Conservation (phyloP, 495 filamentous ascomycete genomes). For the Cercophora newfieldiana region DNA sequence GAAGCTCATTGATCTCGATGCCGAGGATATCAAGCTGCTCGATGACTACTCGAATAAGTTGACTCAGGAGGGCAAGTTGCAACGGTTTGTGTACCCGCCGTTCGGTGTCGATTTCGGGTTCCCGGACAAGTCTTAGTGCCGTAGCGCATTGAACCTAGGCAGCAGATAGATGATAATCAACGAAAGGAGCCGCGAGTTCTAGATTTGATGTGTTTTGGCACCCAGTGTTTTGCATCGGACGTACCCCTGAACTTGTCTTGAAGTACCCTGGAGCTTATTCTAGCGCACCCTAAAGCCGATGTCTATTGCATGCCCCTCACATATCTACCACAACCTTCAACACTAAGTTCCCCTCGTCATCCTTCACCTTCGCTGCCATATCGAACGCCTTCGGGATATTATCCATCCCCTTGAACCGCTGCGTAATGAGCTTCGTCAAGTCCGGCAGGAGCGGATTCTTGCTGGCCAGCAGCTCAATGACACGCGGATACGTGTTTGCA, state of each 20-base stretch:
- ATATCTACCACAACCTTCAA: slow-evolving; percentile 57
- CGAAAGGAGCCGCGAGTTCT: too few relatives aligned
- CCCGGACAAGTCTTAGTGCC: slow-evolving; percentile 64
- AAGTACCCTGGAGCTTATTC: not conserved
- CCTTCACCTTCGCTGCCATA: slow-evolving; percentile 54
- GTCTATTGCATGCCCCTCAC: slow-evolving; percentile 5
- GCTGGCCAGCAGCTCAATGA: slow-evolving; percentile 69
- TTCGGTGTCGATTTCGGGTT: slow-evolving; percentile 79
- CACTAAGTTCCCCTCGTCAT: slow-evolving; percentile 52
- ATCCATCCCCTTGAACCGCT: slow-evolving; percentile 53
- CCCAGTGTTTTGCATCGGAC: too few relatives aligned
- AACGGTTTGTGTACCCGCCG: slow-evolving; percentile 74
- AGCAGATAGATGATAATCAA: not conserved
- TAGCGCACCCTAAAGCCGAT: not conserved
- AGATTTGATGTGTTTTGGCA: too few relatives aligned
- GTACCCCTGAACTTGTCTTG: too few relatives aligned
- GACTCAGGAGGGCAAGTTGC: slow-evolving; percentile 58
- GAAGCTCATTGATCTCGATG: slow-evolving; percentile 66
- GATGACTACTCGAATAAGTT: slow-evolving; percentile 60
- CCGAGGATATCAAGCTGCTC: slow-evolving; percentile 64
- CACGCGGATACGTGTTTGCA: slow-evolving; percentile 76
- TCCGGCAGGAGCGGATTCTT: slow-evolving; percentile 53
- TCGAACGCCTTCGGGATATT: slow-evolving; percentile 49
- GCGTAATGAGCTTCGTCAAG: slow-evolving; percentile 71
- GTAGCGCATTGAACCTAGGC: not conserved